These are phyloP conservation scores for Xerocomus brunneocitrinus DNA, from an alignment of 768 basidiomycete species.

Conservation along the genomic window DNA sequence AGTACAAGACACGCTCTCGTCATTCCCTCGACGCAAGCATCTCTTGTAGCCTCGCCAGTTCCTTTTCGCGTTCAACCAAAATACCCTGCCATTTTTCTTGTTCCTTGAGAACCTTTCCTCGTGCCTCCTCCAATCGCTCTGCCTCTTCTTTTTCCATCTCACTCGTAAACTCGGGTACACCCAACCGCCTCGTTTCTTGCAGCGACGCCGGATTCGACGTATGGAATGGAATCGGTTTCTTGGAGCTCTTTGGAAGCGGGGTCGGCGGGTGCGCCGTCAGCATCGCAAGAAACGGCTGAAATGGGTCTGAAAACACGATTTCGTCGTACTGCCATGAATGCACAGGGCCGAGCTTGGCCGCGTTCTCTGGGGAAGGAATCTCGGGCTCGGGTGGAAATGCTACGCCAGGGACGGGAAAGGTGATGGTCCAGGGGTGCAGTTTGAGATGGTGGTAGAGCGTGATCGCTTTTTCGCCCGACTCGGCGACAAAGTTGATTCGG, in stretches of 20 bases:
- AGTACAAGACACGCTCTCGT: not conserved
- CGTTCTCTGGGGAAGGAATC: constrained; percentile 61
- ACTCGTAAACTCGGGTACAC: constrained; percentile 78
- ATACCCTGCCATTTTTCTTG: constrained; percentile 66
- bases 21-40: constrained; percentile 24
- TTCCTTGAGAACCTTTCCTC: constrained; percentile 65
- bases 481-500: constrained; percentile 81
- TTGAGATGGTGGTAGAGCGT: constrained; percentile 91
- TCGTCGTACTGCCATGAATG: constrained; percentile 99
- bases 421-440: constrained; percentile 80
- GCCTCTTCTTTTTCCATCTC: constrained; percentile 87
- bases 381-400: constrained; percentile 47
- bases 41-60: constrained; percentile 66
- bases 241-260: constrained; percentile 57
- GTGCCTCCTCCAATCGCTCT: constrained; percentile 72
- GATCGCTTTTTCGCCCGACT: constrained; percentile 89
- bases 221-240: constrained; percentile 69
- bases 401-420: constrained; percentile 20
- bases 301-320: constrained; percentile 93
- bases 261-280: constrained; percentile 83
- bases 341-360: constrained; percentile 69
- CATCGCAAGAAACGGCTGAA: constrained; percentile 76
- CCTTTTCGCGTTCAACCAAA: constrained; percentile 79
- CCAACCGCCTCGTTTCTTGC: constrained; percentile 57
- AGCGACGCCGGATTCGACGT: constrained; percentile 54